phyloP scores from a whole-genome alignment of 1,284 basidiomycete species.

The Butyriboletus appendiculatus region DNA sequence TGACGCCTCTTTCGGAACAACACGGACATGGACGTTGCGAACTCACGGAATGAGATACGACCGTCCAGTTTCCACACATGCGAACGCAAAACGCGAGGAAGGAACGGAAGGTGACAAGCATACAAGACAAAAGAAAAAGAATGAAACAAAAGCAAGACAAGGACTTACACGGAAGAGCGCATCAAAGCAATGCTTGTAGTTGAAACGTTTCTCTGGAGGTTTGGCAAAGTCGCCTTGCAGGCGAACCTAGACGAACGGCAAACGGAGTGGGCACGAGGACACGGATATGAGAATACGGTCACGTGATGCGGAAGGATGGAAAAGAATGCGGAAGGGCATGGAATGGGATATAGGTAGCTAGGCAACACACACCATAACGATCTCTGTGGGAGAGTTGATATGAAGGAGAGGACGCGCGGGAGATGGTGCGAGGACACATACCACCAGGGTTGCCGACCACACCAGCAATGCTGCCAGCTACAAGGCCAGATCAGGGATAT shows the following conservation, averaged over 20 bases:
- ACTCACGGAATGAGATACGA: neutral
- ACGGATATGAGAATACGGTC: constrained; percentile 8
- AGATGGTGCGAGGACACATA: constrained; percentile 34
- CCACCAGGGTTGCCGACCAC: constrained; percentile 88
- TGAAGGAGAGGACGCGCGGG: neutral
- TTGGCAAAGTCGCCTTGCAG: constrained; percentile 90
- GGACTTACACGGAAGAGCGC: constrained; percentile 71
- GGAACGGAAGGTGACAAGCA: neutral
- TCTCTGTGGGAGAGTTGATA: constrained; percentile 48
- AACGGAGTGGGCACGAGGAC: neutral
- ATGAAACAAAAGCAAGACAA: neutral
- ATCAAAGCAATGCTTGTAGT: constrained; percentile 87
- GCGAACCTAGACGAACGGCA: constrained; percentile 48
- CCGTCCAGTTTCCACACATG: neutral
- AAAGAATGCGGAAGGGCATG: constrained; percentile 20
- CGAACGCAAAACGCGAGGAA: neutral
- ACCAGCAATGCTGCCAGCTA: constrained; percentile 82
- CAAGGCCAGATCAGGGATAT: constrained; percentile 45
- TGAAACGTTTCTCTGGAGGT: constrained; percentile 79
- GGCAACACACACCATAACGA: constrained; percentile 64
- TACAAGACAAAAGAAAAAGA: neutral
- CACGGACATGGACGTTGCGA: neutral
- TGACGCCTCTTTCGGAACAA: constrained; percentile 8
- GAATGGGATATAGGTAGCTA: constrained; percentile 18
- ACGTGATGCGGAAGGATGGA: constrained; percentile 16